Evolutionary conservation across 148 eudicot genomes (phyloP), one percentile per base, ranked within the genome.

Genomic region (Simmondsia chinensis): DNA sequence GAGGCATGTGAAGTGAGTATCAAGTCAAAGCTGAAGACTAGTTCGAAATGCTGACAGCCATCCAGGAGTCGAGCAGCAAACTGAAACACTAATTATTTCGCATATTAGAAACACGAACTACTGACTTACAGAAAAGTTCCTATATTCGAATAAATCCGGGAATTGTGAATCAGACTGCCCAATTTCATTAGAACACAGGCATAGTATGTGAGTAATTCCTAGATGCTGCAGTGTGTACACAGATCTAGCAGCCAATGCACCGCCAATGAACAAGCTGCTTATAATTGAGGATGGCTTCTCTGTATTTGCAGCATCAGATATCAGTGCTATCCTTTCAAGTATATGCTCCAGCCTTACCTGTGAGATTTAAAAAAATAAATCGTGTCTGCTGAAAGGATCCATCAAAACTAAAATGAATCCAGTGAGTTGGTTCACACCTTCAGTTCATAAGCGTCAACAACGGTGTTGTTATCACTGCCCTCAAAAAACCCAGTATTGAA

Each of bases 341-440:
- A 86, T 86, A 65, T 91, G 99, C 74, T 86, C 96, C 46, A 91
- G 77, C 59, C 99, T 80, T 53, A 91, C 83, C 99, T 91, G 75
- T 44, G 67, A 56, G 9, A 21, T 27, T 40, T 34, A 37, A 48
- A 20, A 28, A 23, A 29, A 1, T 28, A 19, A 44, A 12, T 42
- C 27, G 19, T 26, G 12, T 16, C 16, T 39, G 25, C 30, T 57
- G n/a, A 35, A 14, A 9, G 11, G 5, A 22, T 20, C n/a, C n/a
- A 9, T 23, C 18, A 27, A 29, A 8, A 29, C 25, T 7, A 43
- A 6, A 7, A 29, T 24, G 20, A 11, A 20, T 28, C 15, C 28
- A 15, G 8, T 3, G 32, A n/a, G n/a, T n/a, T n/a, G n/a, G 54
- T 35, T 12, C 35, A 40, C 48, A 86, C 99, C 83, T 91, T 91